Conservation (phyloP, 805 yeast species). For the Schizosaccharomyces osmophilus region DNA sequence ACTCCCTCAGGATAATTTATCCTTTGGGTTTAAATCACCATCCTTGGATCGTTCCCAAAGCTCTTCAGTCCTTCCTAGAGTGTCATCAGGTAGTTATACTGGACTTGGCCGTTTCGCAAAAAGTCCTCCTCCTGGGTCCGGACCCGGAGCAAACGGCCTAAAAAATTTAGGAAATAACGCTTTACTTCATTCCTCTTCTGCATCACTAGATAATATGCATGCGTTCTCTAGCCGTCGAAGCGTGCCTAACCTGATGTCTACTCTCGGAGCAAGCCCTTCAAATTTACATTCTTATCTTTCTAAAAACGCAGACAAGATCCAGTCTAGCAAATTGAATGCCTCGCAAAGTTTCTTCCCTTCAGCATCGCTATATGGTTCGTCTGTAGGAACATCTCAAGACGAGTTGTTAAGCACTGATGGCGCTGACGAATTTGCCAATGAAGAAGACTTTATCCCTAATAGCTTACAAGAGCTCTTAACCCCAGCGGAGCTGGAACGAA, state of each 20-base stretch:
- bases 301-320: background rate
- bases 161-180: background rate
- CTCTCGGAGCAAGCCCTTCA: background rate
- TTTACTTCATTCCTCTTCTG: background rate
- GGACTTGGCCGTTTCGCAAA: background rate
- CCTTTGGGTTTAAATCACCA: background rate
- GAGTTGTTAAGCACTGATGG: constrained; percentile 17
- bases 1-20: background rate
- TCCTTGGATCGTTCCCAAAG: background rate
- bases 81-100: background rate
- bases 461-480: constrained; percentile 59
- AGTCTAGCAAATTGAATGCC: background rate
- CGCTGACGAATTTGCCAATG: constrained; percentile 24
- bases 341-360: background rate
- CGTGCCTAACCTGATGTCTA: background rate
- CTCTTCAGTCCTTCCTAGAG: background rate
- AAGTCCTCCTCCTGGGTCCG: background rate
- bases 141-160: background rate
- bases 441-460: constrained; percentile 63
- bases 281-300: background rate
- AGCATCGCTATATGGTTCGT: constrained; percentile 4
- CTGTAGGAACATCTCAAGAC: constrained; percentile 1
- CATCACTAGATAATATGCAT: background rate
- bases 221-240: background rate
- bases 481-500: constrained; percentile 53